Evolutionary conservation across 164 flowering plant species (phyloP).

Genomic region (Nymphaea colorata): DNA sequence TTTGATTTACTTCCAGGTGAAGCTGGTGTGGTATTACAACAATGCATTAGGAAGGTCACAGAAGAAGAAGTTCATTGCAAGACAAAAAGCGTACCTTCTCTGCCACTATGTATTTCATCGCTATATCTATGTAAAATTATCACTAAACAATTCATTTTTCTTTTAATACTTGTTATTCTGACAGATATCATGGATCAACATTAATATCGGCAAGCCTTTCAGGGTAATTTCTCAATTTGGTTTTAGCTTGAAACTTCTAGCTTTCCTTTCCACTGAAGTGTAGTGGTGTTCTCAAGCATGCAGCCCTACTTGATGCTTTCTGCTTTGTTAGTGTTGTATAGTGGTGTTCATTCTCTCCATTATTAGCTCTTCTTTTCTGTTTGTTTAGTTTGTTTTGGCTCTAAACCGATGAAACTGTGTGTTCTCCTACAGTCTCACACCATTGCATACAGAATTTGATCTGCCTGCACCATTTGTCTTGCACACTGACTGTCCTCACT

Average conservation of each 20-base stretch:
- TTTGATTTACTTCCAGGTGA: conserved; percentile 44
- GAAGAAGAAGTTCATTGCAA: conserved; percentile 93
- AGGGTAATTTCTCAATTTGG: conserved; percentile 37
- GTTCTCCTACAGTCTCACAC: conserved; percentile 53
- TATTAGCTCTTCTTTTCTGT: too few species aligned
- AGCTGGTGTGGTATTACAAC: conserved; percentile 96
- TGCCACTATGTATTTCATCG: background rate
- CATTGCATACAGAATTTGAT: conserved; percentile 89
- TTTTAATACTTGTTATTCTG: conserved; percentile 4
- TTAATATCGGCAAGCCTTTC: conserved; percentile 90
- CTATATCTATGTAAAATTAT: background rate
- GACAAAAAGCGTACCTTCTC: conserved; percentile 62
- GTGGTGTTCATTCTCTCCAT: too few species aligned
- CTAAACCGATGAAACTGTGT: background rate
- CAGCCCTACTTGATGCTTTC: too few species aligned
- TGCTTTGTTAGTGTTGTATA: too few species aligned
- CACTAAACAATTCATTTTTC: background rate
- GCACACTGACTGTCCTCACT: conserved; percentile 97
- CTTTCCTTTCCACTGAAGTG: too few species aligned
- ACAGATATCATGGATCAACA: conserved; percentile 97
- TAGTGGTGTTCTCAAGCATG: too few species aligned
- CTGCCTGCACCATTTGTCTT: conserved; percentile 87
- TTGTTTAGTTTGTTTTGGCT: too few species aligned
- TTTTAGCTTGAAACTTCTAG: too few species aligned
- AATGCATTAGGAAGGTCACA: conserved; percentile 94